Conservation (phyloP, 768 basidiomycete genomes). For the Cantharellus cinnabarinus region DNA sequence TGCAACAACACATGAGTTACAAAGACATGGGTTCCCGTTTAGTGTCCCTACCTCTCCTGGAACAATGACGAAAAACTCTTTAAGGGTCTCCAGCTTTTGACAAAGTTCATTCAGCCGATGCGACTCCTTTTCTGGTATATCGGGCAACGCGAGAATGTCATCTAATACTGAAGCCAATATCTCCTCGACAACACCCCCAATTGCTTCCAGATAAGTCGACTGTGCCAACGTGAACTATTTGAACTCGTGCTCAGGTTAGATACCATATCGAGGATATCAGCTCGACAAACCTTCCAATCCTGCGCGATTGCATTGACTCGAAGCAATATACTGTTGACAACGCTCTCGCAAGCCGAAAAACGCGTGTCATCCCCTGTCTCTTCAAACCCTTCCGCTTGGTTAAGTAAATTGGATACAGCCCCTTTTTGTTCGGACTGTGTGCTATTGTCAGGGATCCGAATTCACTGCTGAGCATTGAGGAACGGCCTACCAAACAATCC, state of each 20-base stretch:
- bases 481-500: slow-evolving; percentile 38
- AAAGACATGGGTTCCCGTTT: neutral
- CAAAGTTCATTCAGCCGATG: slow-evolving; percentile 67
- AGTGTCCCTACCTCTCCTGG: slow-evolving; percentile 32
- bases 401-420: slow-evolving; percentile 27
- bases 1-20: slow-evolving; percentile 18
- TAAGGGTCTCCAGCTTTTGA: slow-evolving; percentile 53
- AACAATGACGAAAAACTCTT: slow-evolving; percentile 54
- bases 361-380: slow-evolving; percentile 50
- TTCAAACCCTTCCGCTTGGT: slow-evolving; percentile 41
- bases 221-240: slow-evolving; percentile 44
- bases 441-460: neutral
- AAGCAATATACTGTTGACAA: slow-evolving; percentile 38
- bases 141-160: slow-evolving; percentile 54
- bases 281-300: slow-evolving; percentile 42
- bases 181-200: slow-evolving; percentile 52
- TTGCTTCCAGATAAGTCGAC: slow-evolving; percentile 46
- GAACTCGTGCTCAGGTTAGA: neutral
- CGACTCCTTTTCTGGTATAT: slow-evolving; percentile 80
- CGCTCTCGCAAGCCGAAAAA: slow-evolving; percentile 57
- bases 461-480: slow-evolving; percentile 4
- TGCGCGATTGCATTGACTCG: slow-evolving; percentile 41
- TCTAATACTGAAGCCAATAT: slow-evolving; percentile 45
- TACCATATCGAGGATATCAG: neutral
- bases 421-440: slow-evolving; percentile 29